phyloP scores from a whole-genome alignment of 164 flowering plant genomes.

The Brasenia schreberi region DNA sequence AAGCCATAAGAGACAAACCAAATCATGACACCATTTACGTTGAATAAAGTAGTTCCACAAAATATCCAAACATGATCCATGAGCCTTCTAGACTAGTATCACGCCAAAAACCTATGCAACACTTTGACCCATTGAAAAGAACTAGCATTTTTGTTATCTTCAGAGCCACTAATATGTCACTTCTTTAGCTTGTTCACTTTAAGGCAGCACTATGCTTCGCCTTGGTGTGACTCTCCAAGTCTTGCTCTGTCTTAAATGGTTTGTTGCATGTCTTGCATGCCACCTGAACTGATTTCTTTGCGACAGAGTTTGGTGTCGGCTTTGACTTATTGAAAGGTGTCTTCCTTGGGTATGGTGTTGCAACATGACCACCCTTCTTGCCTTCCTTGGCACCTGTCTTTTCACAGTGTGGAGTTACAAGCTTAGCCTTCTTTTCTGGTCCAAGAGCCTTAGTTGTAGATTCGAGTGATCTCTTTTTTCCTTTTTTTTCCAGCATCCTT shows the following conservation, averaged over 20 bases:
- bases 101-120: too few relatives aligned
- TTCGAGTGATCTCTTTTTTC: conserved; percentile 51
- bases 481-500: too few relatives aligned
- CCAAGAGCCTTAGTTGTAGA: conserved; percentile 34
- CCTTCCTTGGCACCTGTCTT: conserved; percentile 43
- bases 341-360: conserved; percentile 57
- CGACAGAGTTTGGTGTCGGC: conserved; percentile 14
- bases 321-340: conserved; percentile 22
- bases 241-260: conserved; percentile 31
- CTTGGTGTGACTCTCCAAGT: conserved; percentile 32
- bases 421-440: conserved; percentile 52
- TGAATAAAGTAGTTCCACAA: too few relatives aligned
- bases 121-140: too few relatives aligned
- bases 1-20: too few relatives aligned
- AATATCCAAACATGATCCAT: too few relatives aligned
- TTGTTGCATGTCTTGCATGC: conserved; percentile 39
- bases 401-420: conserved; percentile 33
- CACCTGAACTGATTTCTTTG: conserved; percentile 24
- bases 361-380: conserved; percentile 39
- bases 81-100: too few relatives aligned
- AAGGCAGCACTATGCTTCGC: conserved; percentile 39
- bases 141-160: too few relatives aligned
- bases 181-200: neutral
- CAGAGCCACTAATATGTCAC: too few relatives aligned
- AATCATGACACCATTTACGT: too few relatives aligned